Conservation (phyloP, 257 asterid genomes). For the Thymus mandschuricus region DNA sequence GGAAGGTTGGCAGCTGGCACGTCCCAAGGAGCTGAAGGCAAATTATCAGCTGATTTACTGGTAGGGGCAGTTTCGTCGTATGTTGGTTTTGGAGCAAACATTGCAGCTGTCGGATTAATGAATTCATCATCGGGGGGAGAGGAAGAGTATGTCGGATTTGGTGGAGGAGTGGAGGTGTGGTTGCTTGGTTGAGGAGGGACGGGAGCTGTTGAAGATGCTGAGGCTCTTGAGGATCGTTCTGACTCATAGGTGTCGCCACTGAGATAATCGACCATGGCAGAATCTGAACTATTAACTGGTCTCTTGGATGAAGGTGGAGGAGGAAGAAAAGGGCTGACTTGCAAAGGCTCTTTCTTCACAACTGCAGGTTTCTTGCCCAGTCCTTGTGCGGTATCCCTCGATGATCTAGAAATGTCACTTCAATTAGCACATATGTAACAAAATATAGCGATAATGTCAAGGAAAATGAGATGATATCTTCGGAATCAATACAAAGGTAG, state of each 20-base stretch:
- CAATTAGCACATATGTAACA: neutral
- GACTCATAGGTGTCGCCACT: constrained; percentile 80
- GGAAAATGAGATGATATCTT: neutral
- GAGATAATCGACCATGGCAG: constrained; percentile 68
- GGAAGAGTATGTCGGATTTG: constrained; percentile 46
- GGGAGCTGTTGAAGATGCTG: constrained; percentile 47
- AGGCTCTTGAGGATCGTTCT: constrained; percentile 49
- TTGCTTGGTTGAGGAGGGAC: constrained; percentile 49
- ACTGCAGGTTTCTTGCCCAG: constrained; percentile 53
- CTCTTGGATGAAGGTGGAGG: constrained; percentile 79
- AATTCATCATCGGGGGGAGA: constrained; percentile 62
- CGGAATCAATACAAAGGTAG: no score
- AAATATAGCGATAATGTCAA: neutral
- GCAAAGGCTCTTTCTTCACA: constrained; percentile 43
- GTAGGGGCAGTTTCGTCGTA: constrained; percentile 44
- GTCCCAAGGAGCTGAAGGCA: constrained; percentile 67
- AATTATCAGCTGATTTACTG: constrained; percentile 55
- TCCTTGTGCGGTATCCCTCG: constrained; percentile 76
- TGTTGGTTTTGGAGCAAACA: constrained; percentile 57
- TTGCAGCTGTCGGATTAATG: constrained; percentile 77
- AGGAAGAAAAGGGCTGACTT: constrained; percentile 59
- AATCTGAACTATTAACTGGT: constrained; percentile 47
- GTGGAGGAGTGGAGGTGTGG: constrained; percentile 38
- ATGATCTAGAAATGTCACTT: constrained; percentile 50
- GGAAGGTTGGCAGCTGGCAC: constrained; percentile 54